Evolutionary conservation across 345 rosid genomes (phyloP).

Genomic region (Turritis glabra): DNA sequence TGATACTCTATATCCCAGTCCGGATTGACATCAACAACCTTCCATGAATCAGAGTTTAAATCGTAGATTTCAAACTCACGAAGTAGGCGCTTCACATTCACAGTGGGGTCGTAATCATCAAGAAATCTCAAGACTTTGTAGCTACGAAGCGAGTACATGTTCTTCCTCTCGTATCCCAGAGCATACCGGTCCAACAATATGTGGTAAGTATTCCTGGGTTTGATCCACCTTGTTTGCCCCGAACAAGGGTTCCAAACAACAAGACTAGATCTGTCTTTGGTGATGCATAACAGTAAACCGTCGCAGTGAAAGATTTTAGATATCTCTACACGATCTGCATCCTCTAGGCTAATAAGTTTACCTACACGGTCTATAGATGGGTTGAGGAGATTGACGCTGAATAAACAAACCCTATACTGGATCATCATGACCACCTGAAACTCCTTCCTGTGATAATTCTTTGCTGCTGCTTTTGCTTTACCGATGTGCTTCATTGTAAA

Average conservation of each 20-base stretch:
- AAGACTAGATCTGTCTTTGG: not conserved
- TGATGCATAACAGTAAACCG: not conserved
- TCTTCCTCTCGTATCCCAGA: not conserved
- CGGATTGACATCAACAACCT: not conserved
- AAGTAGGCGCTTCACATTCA: not conserved
- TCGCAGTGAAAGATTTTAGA: not conserved
- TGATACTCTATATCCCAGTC: not conserved
- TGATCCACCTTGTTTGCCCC: not conserved
- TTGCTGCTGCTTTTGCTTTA: not conserved
- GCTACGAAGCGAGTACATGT: not conserved
- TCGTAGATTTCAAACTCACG: not conserved
- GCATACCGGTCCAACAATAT: not conserved
- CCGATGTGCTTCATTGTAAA: not conserved
- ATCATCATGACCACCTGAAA: not conserved
- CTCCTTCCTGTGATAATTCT: not conserved
- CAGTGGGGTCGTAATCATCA: not conserved
- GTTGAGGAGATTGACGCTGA: not conserved
- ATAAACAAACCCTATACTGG: not conserved
- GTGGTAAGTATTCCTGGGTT: not conserved
- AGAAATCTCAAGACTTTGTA: not conserved
- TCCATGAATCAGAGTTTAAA: not conserved
- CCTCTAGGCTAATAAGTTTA: not conserved
- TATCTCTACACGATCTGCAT: not conserved
- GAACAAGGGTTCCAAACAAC: conserved; percentile 1
- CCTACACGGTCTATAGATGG: not conserved